phyloP scores from a whole-genome alignment of 495 filamentous ascomycete species.

The Penicillium alfredii region DNA sequence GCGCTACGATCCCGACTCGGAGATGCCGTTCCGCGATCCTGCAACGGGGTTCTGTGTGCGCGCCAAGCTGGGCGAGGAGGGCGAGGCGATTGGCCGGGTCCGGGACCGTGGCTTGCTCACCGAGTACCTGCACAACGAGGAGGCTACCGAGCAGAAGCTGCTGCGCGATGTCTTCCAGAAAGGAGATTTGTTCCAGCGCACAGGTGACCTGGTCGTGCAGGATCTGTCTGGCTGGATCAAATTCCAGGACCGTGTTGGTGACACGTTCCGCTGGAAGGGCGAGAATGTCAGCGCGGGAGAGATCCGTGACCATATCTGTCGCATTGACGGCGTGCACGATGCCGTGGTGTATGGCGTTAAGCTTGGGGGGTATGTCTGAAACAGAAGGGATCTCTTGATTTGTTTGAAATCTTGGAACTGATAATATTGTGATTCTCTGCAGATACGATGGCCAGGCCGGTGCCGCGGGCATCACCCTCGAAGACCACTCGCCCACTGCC shows the following conservation, averaged over 20 bases:
- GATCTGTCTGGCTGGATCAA: constrained; percentile 65
- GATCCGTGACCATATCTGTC: constrained; percentile 46
- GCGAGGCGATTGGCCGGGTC: constrained; percentile 74
- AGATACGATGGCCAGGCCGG: constrained; percentile 51
- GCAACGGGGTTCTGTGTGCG: constrained; percentile 64
- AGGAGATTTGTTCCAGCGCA: constrained; percentile 80
- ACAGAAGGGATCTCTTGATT: too few relatives aligned
- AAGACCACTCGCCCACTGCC: constrained; percentile 25
- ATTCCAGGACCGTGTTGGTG: constrained; percentile 87
- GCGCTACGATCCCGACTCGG: constrained; percentile 65
- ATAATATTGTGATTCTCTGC: background rate
- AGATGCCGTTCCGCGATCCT: constrained; percentile 62
- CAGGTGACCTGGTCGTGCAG: constrained; percentile 73
- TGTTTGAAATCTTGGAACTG: background rate
- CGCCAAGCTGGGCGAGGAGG: constrained; percentile 56
- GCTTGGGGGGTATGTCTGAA: constrained; percentile 29
- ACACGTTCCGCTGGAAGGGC: constrained; percentile 92
- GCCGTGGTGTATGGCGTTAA: constrained; percentile 49
- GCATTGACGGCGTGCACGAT: constrained; percentile 40
- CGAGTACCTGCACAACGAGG: constrained; percentile 74
- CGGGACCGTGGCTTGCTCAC: constrained; percentile 58
- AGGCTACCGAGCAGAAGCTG: constrained; percentile 71
- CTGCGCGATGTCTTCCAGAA: constrained; percentile 70
- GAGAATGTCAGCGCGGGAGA: constrained; percentile 87
- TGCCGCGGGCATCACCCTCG: constrained; percentile 44